Evolutionary conservation across 345 rosid species (phyloP), one percentile per base, ranked within the genome.

Genomic region (Passiflora organensis): DNA sequence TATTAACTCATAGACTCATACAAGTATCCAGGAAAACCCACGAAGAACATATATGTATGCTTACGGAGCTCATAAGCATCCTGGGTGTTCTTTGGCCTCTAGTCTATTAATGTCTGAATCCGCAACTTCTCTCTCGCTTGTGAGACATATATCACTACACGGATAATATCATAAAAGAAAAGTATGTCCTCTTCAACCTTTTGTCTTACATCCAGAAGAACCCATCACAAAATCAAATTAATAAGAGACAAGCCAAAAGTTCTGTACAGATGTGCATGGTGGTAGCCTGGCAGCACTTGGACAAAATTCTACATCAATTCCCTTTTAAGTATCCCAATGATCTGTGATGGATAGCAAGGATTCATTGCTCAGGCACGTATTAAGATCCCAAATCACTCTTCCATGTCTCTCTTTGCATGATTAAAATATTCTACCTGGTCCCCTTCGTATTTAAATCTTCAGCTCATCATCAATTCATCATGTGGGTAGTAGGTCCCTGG

Each of bases 391-490:
- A 38, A 46, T 54, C 53, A 54, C 21, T 45, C 45, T 13, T 15
- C 1, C 46, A 15, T 38, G 55, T 14, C 48, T 53, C 11, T 25
- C 13, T 28, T 37, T 46, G 21, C 0, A 21, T 34, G 19, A 22
- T 37, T 32, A 16, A 36, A 17, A 36, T 12, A 1, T 13, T 10
- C 16, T 9, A 14, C 10, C 2, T 20, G 58, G 37, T 12, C 58
- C 58, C 49, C 23, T 34, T n/a, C 49, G 37, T 47, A 44, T 66
- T 63, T 10, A 42, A 42, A 32, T 44, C 46, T 46, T 50, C 43
- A 37, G 59, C 58, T 55, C 47, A 54, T 61, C 34, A 37, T 47
- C 17, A 62, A 52, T 62, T 53, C 52, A 53, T 6, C 65, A 52
- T 52, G 63, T 71, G 57, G 38, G 67, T 28, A 28, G 34, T 54